Evolutionary conservation across 768 basidiomycete species (phyloP).

Genomic region (Leucogyrophana mollusca): DNA sequence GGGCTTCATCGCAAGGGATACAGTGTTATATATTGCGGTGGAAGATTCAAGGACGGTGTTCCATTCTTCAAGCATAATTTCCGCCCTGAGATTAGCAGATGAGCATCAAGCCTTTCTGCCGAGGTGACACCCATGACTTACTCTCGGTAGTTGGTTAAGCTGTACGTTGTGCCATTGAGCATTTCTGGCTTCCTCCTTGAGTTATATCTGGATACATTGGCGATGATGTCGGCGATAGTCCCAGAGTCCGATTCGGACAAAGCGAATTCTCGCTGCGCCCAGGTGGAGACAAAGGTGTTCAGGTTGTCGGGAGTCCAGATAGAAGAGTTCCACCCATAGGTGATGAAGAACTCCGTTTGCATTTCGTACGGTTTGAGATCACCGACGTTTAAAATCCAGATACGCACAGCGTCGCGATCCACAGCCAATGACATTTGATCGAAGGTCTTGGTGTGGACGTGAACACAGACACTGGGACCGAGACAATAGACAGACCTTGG

Average conservation of each 20-base stretch:
- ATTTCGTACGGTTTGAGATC: slow-evolving; percentile 76
- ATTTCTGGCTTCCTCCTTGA: slow-evolving; percentile 67
- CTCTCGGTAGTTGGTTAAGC: slow-evolving; percentile 51
- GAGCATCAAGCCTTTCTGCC: neutral
- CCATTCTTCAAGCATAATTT: slow-evolving; percentile 55
- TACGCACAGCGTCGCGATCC: slow-evolving; percentile 51
- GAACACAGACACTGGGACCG: neutral
- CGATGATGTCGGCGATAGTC: slow-evolving; percentile 59
- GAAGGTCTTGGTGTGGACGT: slow-evolving; percentile 42
- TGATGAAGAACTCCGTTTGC: slow-evolving; percentile 67
- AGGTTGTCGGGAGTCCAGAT: slow-evolving; percentile 54
- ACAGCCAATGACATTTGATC: slow-evolving; percentile 71
- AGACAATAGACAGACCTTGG: slow-evolving; percentile 35
- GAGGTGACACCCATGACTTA: neutral
- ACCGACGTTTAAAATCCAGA: slow-evolving; percentile 78
- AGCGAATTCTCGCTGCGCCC: slow-evolving; percentile 69
- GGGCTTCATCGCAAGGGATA: slow-evolving; percentile 45
- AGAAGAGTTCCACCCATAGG: slow-evolving; percentile 59
- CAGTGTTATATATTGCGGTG: slow-evolving; percentile 51
- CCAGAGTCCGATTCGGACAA: slow-evolving; percentile 47
- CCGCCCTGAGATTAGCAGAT: slow-evolving; percentile 42
- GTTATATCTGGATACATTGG: slow-evolving; percentile 55
- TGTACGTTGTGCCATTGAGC: slow-evolving; percentile 59
- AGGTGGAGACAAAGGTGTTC: slow-evolving; percentile 53
- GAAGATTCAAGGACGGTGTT: slow-evolving; percentile 46